A percentile compares a stretch with the other conserved stretches of the same genome.
phyloP scores from a whole-genome alignment of 2,329 filamentous ascomycete species.

The Cladobotryum protrusum region DNA sequence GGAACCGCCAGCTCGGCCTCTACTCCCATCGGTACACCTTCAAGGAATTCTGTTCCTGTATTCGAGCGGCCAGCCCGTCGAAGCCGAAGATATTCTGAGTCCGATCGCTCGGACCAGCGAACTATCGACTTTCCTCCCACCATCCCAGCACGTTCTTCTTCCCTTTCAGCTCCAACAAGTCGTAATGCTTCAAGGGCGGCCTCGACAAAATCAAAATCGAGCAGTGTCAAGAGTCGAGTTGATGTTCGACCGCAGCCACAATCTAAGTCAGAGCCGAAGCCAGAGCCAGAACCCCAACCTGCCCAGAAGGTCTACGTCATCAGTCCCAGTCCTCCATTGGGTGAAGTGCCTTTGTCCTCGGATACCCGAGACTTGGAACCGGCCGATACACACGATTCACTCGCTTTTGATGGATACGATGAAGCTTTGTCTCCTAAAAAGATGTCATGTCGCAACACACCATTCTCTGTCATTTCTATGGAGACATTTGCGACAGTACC shows the following conservation, averaged over 20 bases:
- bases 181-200: conserved; percentile 48
- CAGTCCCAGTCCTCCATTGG: neutral
- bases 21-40: conserved; percentile 35
- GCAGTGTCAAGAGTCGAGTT: neutral
- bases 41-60: conserved; percentile 36
- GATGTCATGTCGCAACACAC: conserved; percentile 51
- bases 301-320: conserved; percentile 7
- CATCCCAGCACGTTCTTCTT: conserved; percentile 52
- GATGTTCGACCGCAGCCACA: neutral
- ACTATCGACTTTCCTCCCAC: conserved; percentile 56
- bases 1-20: conserved; percentile 48
- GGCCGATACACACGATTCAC: conserved; percentile 27
- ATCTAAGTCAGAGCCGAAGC: neutral
- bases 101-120: conserved; percentile 45
- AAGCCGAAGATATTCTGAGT: conserved; percentile 40
- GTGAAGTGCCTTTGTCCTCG: neutral
- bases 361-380: conserved; percentile 12
- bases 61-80: conserved; percentile 38
- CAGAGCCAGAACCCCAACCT: neutral
- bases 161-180: conserved; percentile 57
- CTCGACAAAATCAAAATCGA: conserved; percentile 38
- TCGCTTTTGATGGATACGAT: conserved; percentile 45
- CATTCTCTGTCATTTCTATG: conserved; percentile 56
- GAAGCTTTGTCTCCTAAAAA: conserved; percentile 49
- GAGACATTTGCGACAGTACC: conserved; percentile 57